Evolutionary conservation across 495 filamentous ascomycete species (phyloP).

Genomic region (Talaromyces trachyspermus): DNA sequence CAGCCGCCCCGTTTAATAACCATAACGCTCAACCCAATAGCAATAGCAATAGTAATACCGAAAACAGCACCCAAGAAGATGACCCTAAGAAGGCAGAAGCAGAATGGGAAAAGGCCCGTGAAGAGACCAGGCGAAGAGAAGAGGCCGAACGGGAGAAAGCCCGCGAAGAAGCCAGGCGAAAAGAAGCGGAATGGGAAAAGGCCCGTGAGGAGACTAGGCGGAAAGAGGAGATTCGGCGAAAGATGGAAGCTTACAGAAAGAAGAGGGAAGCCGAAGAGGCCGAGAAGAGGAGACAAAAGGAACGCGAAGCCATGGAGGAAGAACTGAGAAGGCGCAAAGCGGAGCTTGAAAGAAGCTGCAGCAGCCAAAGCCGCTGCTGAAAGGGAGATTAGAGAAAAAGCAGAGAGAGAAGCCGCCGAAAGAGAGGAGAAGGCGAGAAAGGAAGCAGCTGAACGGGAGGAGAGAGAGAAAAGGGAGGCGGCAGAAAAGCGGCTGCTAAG

Average conservation of each 20-base stretch:
- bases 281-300: constrained; percentile 37
- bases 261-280: constrained; percentile 38
- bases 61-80: constrained; percentile 21
- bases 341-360: constrained; percentile 42
- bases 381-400: constrained; percentile 35
- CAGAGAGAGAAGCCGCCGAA: constrained; percentile 28
- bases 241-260: constrained; percentile 58
- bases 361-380: constrained; percentile 39
- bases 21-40: background rate
- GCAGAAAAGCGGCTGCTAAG: constrained; percentile 34
- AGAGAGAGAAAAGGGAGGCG: constrained; percentile 23
- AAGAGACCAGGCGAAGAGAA: constrained; percentile 29
- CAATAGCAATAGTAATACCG: constrained; percentile 3
- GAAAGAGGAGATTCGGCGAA: constrained; percentile 44
- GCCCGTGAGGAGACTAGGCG: constrained; percentile 60
- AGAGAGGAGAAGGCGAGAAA: constrained; percentile 14
- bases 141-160: constrained; percentile 48
- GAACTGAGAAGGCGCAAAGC: constrained; percentile 42
- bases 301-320: constrained; percentile 45
- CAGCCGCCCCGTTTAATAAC: constrained; percentile 1
- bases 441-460: constrained; percentile 20
- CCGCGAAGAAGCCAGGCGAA: constrained; percentile 13
- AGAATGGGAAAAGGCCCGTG: constrained; percentile 6
- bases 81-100: constrained; percentile 9
- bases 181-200: constrained; percentile 55